These are phyloP conservation scores for Trametes polyzona DNA, from an alignment of 1,284 basidiomycete genomes.

Conservation along the genomic window DNA sequence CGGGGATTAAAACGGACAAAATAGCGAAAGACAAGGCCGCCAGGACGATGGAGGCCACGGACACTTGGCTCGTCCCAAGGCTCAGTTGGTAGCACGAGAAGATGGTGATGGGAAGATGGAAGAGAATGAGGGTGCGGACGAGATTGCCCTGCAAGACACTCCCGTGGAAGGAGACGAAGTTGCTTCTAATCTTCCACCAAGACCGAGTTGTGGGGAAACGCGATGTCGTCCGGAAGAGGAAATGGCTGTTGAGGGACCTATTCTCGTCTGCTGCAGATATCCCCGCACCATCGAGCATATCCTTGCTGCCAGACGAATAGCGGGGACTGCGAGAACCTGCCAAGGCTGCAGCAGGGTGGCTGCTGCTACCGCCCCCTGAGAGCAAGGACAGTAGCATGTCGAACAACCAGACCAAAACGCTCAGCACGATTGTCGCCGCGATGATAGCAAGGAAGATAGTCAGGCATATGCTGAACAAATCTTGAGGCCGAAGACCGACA, in stretches of 20 bases:
- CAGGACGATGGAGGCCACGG: conserved; percentile 63
- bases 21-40: conserved; percentile 79
- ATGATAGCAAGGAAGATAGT: conserved; percentile 83
- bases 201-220: conserved; percentile 32
- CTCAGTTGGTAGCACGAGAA: conserved; percentile 90
- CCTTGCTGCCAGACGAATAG: conserved; percentile 54
- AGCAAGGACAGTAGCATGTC: conserved; percentile 58
- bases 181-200: conserved; percentile 65
- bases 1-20: conserved; percentile 81
- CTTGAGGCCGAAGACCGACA: conserved; percentile 79
- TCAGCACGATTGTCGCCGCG: conserved; percentile 71
- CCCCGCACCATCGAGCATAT: conserved; percentile 47
- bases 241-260: conserved; percentile 54
- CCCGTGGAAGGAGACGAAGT: conserved; percentile 76
- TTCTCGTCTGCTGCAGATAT: conserved; percentile 50
- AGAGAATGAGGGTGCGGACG: conserved; percentile 85
- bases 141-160: conserved; percentile 88
- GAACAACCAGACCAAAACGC: conserved; percentile 71
- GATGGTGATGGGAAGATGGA: conserved; percentile 92
- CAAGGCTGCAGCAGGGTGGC: conserved; percentile 33
- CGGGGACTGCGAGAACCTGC: conserved; percentile 57
- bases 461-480: conserved; percentile 86
- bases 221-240: conserved; percentile 39
- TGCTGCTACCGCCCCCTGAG: conserved; percentile 36
- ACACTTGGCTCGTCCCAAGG: conserved; percentile 53